Evolutionary conservation across 202 grass and related monocot species (phyloP), one percentile per base, ranked within the genome.

Genomic region (Schoenoplectus tabernaemontani): DNA sequence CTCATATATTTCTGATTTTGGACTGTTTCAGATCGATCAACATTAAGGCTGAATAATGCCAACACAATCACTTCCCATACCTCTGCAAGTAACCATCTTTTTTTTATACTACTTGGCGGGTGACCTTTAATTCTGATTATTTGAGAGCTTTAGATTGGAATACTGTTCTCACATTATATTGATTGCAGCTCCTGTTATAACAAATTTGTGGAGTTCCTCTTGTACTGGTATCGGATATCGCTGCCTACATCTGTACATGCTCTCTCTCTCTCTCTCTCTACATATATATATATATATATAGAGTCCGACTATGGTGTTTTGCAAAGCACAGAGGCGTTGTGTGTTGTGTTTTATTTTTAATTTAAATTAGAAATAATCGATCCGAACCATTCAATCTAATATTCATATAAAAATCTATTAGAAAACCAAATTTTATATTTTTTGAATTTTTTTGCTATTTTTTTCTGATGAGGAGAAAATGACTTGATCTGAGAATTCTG

Each of bases 181-280:
- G 13, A 54, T 75, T 97, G 87, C 89, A 98, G 91, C 63, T 67
- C 85, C 67, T 94, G 95, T 84, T 90, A 87, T 82, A 62, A 82
- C 83, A 92, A 90, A 62, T 92, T 94, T 34, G 62, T 92, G 34
- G 87, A 92, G 78, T 90, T 88, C 77, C 81, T 92, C 57, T 70
- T 98, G 58, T 98, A 94, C 83, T 98, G 95, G 89, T 94, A 86
- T 62, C 88, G 88, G 0, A 50, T 92, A 72, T 86, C 91, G 10
- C 60, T 83, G 38, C 84, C 89, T 81, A 82, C n/a, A 86, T 76
- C 83, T 84, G 95, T 94, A 90, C 58, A 85, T 90, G 75, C 84
- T 85, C 59, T 88, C 3, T 37, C 28, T 43, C 54, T 44, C 59
- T 8, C 76, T 16, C 57, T 42, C 0, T 19, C 16, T 33, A n/a